Evolutionary conservation across 2,329 filamentous ascomycete species (phyloP), one percentile per base, ranked within the genome.

Genomic region (Penicillium verrucosum): DNA sequence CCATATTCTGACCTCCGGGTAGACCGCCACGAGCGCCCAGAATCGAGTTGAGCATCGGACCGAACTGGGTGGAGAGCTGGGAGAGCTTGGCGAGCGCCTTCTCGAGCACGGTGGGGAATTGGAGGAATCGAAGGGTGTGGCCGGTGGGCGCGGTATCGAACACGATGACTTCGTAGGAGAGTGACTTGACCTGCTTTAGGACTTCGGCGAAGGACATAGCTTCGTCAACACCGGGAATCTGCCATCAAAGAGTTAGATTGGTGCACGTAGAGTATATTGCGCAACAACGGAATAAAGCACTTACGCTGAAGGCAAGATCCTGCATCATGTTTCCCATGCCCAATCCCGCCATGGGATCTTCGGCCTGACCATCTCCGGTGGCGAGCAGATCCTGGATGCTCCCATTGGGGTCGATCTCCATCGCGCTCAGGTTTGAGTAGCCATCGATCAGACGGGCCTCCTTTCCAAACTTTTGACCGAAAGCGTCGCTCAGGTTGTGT

Each of bases 201-300:
- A 99, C 94, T 80, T 99, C 94, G 74, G 94, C 94, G 73, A 99
- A 99, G 56, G 92, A 97, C 94, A 99, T 99, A 75, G 94, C 94
- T 78, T 99, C 94, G 74, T 99, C 94, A 61, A 99, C 96, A 78
- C 94, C 94, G 18, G 94, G 94, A 61, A 99, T 99, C 90, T 96
- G 67, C 29, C 18, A 40, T 18, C 21, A 51, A 46, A 41, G 8
- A 42, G 54, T 56, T 56, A 56, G 54, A 34, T 52, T 52, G n/a
- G 46, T 21, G 21, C 48, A 52, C 41, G 54, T 56, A 56, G 29
- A 42, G 36, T 40, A 11, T 34, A 34, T n/a, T n/a, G 40, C 21
- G 30, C 37, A 16, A 46, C 18, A 14, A 29, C 23, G 5, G 34
- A 21, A 45, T 37, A n/a, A n/a, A 40, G n/a, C 18, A 68, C 69